These are phyloP conservation scores for Candida berthetii DNA, from an alignment of 805 yeast species.

Conservation along the genomic window DNA sequence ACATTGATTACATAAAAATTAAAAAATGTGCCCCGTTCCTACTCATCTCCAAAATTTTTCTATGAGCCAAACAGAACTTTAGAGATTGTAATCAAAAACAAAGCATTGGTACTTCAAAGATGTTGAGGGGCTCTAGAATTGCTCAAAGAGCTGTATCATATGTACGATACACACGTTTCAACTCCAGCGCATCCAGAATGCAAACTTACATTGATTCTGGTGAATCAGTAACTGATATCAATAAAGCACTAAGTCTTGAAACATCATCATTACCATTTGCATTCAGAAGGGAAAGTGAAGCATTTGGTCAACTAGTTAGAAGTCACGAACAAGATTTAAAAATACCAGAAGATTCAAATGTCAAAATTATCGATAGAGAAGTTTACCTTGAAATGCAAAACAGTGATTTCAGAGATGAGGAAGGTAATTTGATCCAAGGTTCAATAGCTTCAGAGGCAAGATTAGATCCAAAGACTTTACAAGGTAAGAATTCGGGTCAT, in stretches of 20 bases:
- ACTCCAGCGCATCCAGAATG: no score
- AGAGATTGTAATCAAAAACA: no score
- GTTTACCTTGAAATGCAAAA: conserved; percentile 22
- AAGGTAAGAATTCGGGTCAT: conserved; percentile 44
- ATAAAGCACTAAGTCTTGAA: not conserved
- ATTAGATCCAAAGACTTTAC: conserved; percentile 48
- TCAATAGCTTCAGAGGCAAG: conserved; percentile 26
- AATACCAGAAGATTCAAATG: conserved; percentile 20
- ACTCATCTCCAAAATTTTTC: no score
- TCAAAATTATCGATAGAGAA: conserved; percentile 30
- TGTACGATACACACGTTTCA: not conserved
- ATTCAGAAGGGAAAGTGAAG: conserved; percentile 30
- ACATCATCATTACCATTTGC: conserved; percentile 24
- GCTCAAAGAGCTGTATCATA: not conserved
- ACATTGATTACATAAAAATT: no score
- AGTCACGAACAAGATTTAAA: conserved; percentile 28
- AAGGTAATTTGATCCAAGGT: not conserved
- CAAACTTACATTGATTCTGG: not conserved
- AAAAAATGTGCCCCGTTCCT: no score
- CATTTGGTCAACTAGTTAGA: conserved; percentile 36
- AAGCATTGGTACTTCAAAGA: no score
- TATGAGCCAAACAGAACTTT: no score
- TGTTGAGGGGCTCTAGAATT: no score
- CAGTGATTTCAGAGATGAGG: not conserved
- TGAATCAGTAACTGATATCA: not conserved